Base-by-base conservation (phyloP, 73 alveolate genomes). In the Uronychia binucleata region DNA sequence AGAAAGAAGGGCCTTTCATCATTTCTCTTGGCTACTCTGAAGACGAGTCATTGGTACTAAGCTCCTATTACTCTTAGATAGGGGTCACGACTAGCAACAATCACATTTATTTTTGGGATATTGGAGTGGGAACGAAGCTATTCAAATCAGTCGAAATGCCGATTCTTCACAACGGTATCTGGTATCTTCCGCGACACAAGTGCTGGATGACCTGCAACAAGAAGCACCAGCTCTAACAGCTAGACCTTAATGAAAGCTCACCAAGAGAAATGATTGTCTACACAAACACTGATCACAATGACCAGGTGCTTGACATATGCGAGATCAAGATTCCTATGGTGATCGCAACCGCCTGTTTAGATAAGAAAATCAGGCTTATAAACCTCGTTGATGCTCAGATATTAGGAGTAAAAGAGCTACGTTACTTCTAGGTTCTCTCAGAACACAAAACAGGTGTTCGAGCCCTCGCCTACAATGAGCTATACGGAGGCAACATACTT, bases 171-270 rank as follows among this genome's bases (percentile, higher is more conserved):
- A 95, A 93, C 76, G 96, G 97, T 32, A 93, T 97, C 19, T 97
- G 99, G 98, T 96, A 95, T 84, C 89, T 97, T 28, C 98, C 98
- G 34, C 88, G 85, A 33, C 99, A 97, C 83, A 96, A 91, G 98
- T 97, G 74, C 99, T 96, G 86, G 89, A 94, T 96, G 29, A 92
- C 99, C 46, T 95, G n/a, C 19, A 98, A 98, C 81, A 89, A 94
- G 59, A 97, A 94, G 84, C 83, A 89, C 76, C 90, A 86, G 28
- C 74, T 93, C 31, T 83, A 85, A 67, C 81, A 81, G 74, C 94
- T 97, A 97, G 92, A 91, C 91, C 81, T 79, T 28, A 30, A 27
- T 27, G 76, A 75, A 31, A 75, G 77, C 13, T 78, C 60, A 26
- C 5, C 67, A 35, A 30, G 34, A 76, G 77, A 96, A 95, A 60